Evolutionary conservation across 495 filamentous ascomycete species (phyloP), one percentile per base, ranked within the genome.

Genomic region (Xylaria cubensis): DNA sequence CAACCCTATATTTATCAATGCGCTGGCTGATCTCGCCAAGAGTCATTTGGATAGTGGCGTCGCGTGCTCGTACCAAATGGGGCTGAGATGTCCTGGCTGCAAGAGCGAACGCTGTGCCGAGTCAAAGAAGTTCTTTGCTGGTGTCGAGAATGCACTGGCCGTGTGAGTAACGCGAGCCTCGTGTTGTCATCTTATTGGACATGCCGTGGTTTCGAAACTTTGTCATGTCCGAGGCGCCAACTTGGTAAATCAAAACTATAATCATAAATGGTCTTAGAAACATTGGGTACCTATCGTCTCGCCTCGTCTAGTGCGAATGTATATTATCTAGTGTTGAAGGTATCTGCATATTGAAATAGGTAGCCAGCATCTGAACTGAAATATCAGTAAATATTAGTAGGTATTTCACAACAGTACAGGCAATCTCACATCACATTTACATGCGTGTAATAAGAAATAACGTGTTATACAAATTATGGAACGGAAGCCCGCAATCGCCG

Each of bases 61-160:
- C n/a, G 83, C 89, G 58, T 87, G 85, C 59, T 95, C 92, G 24
- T 83, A 84, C 74, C 97, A 98, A 84, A 95, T 98, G 93, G 89
- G 88, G 4, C 81, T 99, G 71, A 89, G 97, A 76, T 99, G 97
- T 84, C 97, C 97, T 32, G 94, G 93, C 26, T 99, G 97, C 83
- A 93, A 88, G 77, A 98, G 92, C 79, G 94, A 97, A 76, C 86
- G 92, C 75, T 99, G 97, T 83, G 76, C 90, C 76, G 94, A 93
- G 82, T 93, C 93, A 69, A 99, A 98, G 85, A 92, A 92, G 82
- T 97, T 97, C 83, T 97, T 97, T 80, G 90, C 88, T n/a, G 86
- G 87, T 3, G 83, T 86, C 74, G 74, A 82, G 64, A 77, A 78
- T 78, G 39, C 74, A 1, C 67, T 75, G 32, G 75, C 68, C 3